These are phyloP conservation scores for Urtica urens DNA, from an alignment of 306 rosid species.

Conservation along the genomic window DNA sequence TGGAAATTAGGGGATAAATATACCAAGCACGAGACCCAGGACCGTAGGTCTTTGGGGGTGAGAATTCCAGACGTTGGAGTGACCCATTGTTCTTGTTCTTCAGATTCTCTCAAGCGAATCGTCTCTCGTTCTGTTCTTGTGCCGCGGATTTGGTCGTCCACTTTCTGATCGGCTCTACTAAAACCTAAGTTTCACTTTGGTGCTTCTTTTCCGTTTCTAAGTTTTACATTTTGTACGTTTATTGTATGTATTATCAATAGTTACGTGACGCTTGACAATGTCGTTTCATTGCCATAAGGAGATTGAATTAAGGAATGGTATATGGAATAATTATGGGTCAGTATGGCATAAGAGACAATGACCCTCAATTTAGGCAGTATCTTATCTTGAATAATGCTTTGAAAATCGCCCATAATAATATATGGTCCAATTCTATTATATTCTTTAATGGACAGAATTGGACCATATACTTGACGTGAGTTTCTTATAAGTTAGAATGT, in stretches of 20 bases:
- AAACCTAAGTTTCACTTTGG: not conserved
- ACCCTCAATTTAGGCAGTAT: not conserved
- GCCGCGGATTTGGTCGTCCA: not conserved
- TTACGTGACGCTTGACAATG: not conserved
- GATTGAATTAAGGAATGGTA: not conserved
- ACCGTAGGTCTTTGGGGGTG: conserved; percentile 43
- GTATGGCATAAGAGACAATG: not conserved
- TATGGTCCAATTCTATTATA: too few species aligned
- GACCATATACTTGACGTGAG: too few species aligned
- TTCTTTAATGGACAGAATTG: too few species aligned
- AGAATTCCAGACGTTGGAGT: conserved; percentile 41
- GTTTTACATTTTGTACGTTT: not conserved
- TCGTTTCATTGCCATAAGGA: not conserved
- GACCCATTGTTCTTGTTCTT: conserved; percentile 29
- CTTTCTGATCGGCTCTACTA: not conserved
- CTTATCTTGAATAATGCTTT: too few species aligned
- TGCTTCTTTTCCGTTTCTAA: not conserved
- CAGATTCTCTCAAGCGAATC: not conserved
- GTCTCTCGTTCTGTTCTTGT: not conserved
- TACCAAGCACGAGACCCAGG: conserved; percentile 48
- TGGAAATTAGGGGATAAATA: not conserved
- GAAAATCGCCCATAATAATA: too few species aligned
- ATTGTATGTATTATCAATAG: not conserved
- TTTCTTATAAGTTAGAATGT: too few species aligned
- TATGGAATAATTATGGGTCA: not conserved